phyloP scores from a whole-genome alignment of 306 rosid species.

The Mucuna pruriens region DNA sequence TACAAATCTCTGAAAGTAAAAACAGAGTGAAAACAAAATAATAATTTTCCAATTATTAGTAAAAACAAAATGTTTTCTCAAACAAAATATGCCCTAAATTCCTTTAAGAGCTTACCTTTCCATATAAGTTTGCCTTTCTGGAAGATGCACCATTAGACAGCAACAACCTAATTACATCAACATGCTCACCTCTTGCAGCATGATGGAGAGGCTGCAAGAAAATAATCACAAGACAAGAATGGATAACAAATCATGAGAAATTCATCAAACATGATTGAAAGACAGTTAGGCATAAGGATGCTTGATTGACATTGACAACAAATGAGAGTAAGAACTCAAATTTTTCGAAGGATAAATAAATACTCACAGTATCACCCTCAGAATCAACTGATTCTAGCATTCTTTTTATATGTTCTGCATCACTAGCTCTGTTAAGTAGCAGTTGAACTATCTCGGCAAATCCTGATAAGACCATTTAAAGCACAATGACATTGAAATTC shows the following conservation, averaged over 20 bases:
- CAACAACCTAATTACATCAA: slow-evolving; percentile 60
- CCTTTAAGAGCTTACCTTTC: slow-evolving; percentile 59
- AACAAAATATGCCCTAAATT: background rate
- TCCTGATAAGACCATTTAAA: slow-evolving; percentile 54
- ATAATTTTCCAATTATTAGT: background rate
- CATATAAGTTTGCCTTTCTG: slow-evolving; percentile 63
- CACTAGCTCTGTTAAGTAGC: slow-evolving; percentile 61
- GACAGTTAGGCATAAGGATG: background rate
- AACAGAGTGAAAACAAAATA: background rate
- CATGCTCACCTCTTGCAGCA: slow-evolving; percentile 94
- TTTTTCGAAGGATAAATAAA: slow-evolving; percentile 7
- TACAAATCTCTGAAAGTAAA: background rate
- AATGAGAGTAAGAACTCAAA: slow-evolving; percentile 1
- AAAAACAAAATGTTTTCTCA: background rate
- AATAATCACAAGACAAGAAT: slow-evolving; percentile 33
- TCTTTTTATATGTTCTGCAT: slow-evolving; percentile 57
- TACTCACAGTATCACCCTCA: slow-evolving; percentile 94
- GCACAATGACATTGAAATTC: background rate
- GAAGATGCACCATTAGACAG: slow-evolving; percentile 73
- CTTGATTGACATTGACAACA: background rate
- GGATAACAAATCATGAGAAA: slow-evolving; percentile 6
- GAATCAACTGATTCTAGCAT: slow-evolving; percentile 87
- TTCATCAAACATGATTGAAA: background rate
- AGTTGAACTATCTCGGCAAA: slow-evolving; percentile 71
- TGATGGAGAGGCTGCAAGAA: slow-evolving; percentile 92